Base-by-base conservation (phyloP, 257 asterid species). In the Cynanchum wilfordii region DNA sequence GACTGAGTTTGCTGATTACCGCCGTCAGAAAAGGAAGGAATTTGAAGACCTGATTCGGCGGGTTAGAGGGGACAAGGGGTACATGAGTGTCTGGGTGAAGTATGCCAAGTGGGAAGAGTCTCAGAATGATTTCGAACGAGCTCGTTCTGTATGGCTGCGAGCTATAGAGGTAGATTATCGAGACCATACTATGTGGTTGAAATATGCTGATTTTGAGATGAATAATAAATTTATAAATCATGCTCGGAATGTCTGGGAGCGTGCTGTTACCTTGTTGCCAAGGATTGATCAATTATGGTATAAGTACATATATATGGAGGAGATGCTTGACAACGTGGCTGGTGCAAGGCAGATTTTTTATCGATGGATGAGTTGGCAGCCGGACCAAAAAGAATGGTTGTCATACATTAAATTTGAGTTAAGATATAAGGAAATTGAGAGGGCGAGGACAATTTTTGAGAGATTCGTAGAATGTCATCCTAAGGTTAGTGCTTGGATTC, bases 61-160 rank as follows among this genome's bases (percentile, higher is more conserved):
- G 8, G 91, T 84, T 42, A 84, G 96, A n/a, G 91, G 96, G 96
- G 91, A 93, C 47, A 93, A 89, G 59, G n/a, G n/a, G n/a, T n/a
- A n/a, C n/a, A n/a, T n/a, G n/a, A 85, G 90, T 47, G 96, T 89
- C 1, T 93, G 98, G 97, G 94, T 93, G 30, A 91, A 93, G 68
- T 93, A 93, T 73, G 97, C 97, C 17, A 87, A 87, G 57, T 93
- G 98, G 97, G 98, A 93, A 69, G 96, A 87, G 76, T 87, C 97
- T 0, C 97, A 91, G 81, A 83, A 88, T 77, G 97, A 93, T 66
- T 93, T 78, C 69, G 80, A 84, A 5, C 94, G 97, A 0, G 87
- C 98, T 2, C 84, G 98, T 52, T 91, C 97, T 0, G 93, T 93
- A 3, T 93, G 98, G 98, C 97, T 91, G 66, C 96, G 97, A 1